Conservation (phyloP, 2,329 filamentous ascomycete species). For the Diaporthe velutina region DNA sequence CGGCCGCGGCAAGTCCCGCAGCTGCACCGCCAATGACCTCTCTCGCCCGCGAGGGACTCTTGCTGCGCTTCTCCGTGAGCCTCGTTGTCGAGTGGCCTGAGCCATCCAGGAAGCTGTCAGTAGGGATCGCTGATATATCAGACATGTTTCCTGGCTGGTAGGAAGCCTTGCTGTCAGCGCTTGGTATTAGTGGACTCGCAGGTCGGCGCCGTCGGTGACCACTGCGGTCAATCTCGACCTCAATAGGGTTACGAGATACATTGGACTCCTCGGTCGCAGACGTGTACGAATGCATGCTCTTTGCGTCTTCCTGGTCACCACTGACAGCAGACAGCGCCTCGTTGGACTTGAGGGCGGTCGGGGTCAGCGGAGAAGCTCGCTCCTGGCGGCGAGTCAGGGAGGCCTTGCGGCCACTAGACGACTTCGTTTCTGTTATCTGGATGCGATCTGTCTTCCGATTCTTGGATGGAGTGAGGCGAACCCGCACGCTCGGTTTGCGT, state of each 20-base stretch:
- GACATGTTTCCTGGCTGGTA: conserved; percentile 79
- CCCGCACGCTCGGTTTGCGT: conserved; percentile 84
- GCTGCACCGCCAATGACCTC: conserved; percentile 55
- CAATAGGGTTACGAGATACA: conserved; percentile 81
- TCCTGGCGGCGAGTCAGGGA: conserved; percentile 66
- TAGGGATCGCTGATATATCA: conserved; percentile 84
- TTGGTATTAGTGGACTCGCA: conserved; percentile 77
- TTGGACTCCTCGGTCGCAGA: conserved; percentile 86
- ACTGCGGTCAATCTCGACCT: conserved; percentile 85
- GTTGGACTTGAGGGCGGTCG: conserved; percentile 52
- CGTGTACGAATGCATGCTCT: conserved; percentile 79
- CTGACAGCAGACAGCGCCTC: conserved; percentile 53
- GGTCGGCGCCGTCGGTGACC: conserved; percentile 66
- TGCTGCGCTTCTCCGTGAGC: conserved; percentile 53
- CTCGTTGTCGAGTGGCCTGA: conserved; percentile 58
- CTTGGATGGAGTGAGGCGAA: conserved; percentile 84
- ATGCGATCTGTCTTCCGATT: conserved; percentile 80
- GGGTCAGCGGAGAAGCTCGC: conserved; percentile 58
- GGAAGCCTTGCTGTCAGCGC: conserved; percentile 65
- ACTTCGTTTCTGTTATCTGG: conserved; percentile 86
- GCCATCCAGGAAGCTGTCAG: conserved; percentile 73
- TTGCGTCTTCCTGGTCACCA: conserved; percentile 67
- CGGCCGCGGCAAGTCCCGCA: conserved; percentile 53
- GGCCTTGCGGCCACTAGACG: conserved; percentile 72
- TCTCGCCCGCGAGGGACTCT: conserved; percentile 57